Base-by-base conservation (phyloP, 805 yeast species). In the Yamadazyma kitorensis region DNA sequence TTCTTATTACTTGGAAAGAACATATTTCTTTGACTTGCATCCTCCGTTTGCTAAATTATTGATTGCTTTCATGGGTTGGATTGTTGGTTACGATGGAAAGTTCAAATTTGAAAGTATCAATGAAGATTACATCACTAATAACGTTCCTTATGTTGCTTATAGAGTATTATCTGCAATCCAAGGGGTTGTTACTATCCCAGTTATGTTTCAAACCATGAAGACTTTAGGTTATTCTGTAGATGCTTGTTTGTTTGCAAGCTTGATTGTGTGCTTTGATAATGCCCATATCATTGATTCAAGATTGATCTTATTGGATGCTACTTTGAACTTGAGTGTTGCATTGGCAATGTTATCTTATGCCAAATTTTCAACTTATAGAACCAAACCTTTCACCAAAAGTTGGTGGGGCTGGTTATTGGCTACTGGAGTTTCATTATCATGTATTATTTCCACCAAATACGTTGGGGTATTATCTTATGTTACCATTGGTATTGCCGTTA, bases 21-120 rank as follows among this genome's bases (percentile, higher is more conserved):
- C 96, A 0, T 93, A 86, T 59, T 93, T 87, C 59, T 93, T 93
- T 53, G 99, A 93, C 62, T 78, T 93, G 33, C 99, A 93, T 63
- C 99, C 99, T 7, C 99, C 99, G 15, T 86, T 93, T 60, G 98
- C 96, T 35, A 93, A 93, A 59, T 70, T 93, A 57, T 70, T 89
- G 47, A 86, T 91, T 61, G 98, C 98, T 0, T 72, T 80, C 39
- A 86, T 82, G 24, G 99, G 98, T 27, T 87, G 82, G 71, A 50
- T 93, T 16, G 78, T 82, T 33, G 96, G 97, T 3, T 93, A 86
- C 58, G 80, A 83, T 52, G 99, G 99, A n/a, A 59, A 74, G 9
- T 93, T 88, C 71, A 86, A 88, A 59, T 93, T 91, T 51, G 95
- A 88, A 43, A 78, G 74, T 51, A 89, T 89, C 59, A 97, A 97